A percentile compares a stretch with the other conserved stretches of the same genome.
These are phyloP conservation scores for Ustilago xerochloae DNA, from an alignment of 1,284 basidiomycete species.

Conservation along the genomic window DNA sequence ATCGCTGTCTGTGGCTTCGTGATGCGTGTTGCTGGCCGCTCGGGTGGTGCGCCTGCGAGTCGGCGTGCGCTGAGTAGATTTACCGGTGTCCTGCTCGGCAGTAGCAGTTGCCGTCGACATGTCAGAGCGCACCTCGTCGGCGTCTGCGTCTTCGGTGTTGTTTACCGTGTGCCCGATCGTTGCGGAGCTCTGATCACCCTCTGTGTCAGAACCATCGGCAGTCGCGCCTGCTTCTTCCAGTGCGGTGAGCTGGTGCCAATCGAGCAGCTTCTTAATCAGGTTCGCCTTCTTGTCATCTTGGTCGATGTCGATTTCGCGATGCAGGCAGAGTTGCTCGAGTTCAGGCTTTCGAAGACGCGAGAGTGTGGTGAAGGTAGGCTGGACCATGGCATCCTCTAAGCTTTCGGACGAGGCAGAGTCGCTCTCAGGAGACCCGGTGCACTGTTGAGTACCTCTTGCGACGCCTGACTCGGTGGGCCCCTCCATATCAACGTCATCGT, in stretches of 20 bases:
- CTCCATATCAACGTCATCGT: conserved; percentile 51
- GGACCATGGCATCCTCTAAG: conserved; percentile 32
- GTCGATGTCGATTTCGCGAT: conserved; percentile 27
- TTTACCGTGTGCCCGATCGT: not conserved
- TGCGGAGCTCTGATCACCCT: not conserved
- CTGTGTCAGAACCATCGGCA: not conserved
- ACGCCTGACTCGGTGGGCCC: conserved; percentile 12
- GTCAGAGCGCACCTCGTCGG: conserved; percentile 18
- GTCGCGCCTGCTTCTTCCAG: conserved; percentile 12
- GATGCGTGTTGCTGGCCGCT: conserved; percentile 10
- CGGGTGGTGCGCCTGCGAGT: conserved; percentile 30
- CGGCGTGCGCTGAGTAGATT: conserved; percentile 21
- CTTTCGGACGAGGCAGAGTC: conserved; percentile 18
- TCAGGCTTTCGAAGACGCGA: conserved; percentile 46
- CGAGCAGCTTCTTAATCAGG: conserved; percentile 46
- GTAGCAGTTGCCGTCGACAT: conserved; percentile 25
- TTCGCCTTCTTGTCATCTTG: conserved; percentile 53
- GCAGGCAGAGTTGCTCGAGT: conserved; percentile 43
- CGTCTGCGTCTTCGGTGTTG: not conserved
- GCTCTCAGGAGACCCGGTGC: conserved; percentile 18
- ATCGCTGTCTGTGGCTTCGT: conserved; percentile 33
- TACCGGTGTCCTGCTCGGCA: conserved; percentile 12
- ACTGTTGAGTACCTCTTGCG: not conserved
- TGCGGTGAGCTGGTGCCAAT: conserved; percentile 26
- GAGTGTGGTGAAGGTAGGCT: conserved; percentile 34